Evolutionary conservation across 2,329 filamentous ascomycete species (phyloP).

Genomic region (Aspergillus sp.): DNA sequence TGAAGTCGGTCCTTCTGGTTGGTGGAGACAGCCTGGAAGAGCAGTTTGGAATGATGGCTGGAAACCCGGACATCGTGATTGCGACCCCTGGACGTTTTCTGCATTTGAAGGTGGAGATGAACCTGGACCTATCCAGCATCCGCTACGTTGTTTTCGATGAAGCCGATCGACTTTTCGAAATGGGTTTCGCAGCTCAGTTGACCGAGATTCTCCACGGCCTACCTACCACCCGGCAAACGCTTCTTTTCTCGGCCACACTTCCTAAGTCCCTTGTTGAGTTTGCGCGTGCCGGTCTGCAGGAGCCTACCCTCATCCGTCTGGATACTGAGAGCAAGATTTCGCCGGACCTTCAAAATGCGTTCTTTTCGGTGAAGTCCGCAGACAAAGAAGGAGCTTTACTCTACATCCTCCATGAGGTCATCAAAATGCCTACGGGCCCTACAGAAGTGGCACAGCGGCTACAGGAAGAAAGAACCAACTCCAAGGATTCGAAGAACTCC

Average conservation of each 20-base stretch:
- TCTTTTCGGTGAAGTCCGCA: conserved; percentile 86
- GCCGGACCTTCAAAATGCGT: conserved; percentile 90
- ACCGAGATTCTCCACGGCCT: conserved; percentile 89
- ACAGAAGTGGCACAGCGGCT: conserved; percentile 51
- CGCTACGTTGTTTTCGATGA: conserved; percentile 97
- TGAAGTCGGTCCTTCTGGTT: conserved; percentile 85
- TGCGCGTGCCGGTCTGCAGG: conserved; percentile 85
- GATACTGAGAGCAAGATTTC: conserved; percentile 96
- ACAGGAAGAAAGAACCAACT: conserved; percentile 46
- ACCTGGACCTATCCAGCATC: conserved; percentile 82
- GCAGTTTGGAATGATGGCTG: conserved; percentile 87
- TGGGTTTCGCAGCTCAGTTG: conserved; percentile 94
- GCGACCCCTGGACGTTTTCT: conserved; percentile 95
- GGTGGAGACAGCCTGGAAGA: conserved; percentile 95
- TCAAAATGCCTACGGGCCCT: conserved; percentile 76
- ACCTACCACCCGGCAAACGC: conserved; percentile 78
- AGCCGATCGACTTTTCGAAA: conserved; percentile 94
- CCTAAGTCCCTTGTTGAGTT: conserved; percentile 95
- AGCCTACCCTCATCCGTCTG: conserved; percentile 83
- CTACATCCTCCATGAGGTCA: conserved; percentile 84
- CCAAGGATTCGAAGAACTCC: conserved; percentile 36
- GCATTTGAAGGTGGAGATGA: conserved; percentile 97
- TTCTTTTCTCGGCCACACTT: conserved; percentile 92
- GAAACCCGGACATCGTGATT: conserved; percentile 95
- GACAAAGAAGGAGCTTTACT: conserved; percentile 93